A percentile compares a stretch with the other conserved stretches of the same genome.
Conservation (phyloP, 2,329 filamentous ascomycete genomes). For the Diaporthe sp. region DNA sequence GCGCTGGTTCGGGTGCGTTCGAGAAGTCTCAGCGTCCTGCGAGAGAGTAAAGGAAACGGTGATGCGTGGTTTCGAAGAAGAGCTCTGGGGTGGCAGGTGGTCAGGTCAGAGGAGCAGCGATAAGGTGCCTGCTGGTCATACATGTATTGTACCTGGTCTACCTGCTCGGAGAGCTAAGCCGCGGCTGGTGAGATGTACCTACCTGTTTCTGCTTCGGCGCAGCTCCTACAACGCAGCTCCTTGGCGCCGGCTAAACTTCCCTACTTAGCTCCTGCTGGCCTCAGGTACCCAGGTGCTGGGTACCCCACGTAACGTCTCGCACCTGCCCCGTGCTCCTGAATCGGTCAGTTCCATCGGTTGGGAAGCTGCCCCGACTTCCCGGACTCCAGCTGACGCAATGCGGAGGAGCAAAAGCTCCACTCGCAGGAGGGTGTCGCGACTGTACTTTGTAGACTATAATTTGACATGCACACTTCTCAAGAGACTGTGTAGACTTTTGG, state of each 20-base stretch:
- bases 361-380: slow-evolving; percentile 27
- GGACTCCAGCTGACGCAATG: slow-evolving; percentile 23
- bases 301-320: background rate
- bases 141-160: background rate
- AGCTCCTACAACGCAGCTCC: slow-evolving; percentile 21
- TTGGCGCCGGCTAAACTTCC: slow-evolving; percentile 27
- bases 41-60: background rate
- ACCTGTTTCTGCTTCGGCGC: slow-evolving; percentile 23
- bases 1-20: slow-evolving; percentile 11
- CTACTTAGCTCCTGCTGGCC: slow-evolving; percentile 5
- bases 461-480: background rate
- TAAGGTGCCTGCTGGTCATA: slow-evolving; percentile 25
- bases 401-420: slow-evolving; percentile 25
- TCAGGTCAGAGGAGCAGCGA: slow-evolving; percentile 22
- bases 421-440: background rate
- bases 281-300: slow-evolving; percentile 3
- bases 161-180: slow-evolving; percentile 6
- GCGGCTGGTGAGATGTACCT: slow-evolving; percentile 16
- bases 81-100: slow-evolving; percentile 8
- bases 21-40: slow-evolving; percentile 19
- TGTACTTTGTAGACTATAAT: background rate
- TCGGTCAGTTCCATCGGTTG: slow-evolving; percentile 18
- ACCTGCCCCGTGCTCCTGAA: slow-evolving; percentile 15
- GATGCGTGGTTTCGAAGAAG: background rate
- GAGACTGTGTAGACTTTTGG: background rate